phyloP scores from a whole-genome alignment of 106 monocot genomes.

The Dendrobium officinale region DNA sequence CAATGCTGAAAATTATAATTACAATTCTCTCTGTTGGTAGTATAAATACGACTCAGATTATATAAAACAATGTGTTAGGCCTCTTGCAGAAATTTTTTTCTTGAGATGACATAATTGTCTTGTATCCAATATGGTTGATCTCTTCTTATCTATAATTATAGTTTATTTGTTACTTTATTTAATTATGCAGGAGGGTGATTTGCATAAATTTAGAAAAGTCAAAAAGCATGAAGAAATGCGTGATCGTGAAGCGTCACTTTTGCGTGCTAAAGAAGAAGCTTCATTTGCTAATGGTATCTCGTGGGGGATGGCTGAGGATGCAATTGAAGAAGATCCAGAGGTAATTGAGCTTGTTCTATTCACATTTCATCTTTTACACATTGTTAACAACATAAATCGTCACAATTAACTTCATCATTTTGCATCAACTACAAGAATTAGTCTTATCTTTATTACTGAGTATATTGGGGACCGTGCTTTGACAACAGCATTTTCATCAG shows the following conservation, averaged over 20 bases:
- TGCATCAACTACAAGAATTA: background rate
- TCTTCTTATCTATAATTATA: background rate
- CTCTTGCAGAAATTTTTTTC: background rate
- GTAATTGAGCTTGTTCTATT: slow-evolving; percentile 21
- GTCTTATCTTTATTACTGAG: background rate
- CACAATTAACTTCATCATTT: background rate
- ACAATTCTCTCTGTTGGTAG: background rate
- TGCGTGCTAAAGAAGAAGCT: slow-evolving; percentile 72
- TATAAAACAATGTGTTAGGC: background rate
- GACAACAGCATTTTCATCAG: background rate
- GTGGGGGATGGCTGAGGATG: slow-evolving; percentile 95
- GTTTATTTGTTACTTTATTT: slow-evolving; percentile 1
- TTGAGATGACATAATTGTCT: background rate
- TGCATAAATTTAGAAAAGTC: slow-evolving; percentile 51
- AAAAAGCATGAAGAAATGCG: slow-evolving; percentile 43
- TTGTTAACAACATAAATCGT: background rate
- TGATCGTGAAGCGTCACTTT: slow-evolving; percentile 92
- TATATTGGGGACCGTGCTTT: background rate
- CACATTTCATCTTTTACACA: background rate
- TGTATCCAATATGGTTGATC: background rate
- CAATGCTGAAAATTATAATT: background rate
- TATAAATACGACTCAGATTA: background rate
- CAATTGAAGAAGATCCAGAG: slow-evolving; percentile 64
- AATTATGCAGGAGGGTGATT: slow-evolving; percentile 61
- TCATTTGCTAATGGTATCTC: slow-evolving; percentile 86